phyloP scores from a whole-genome alignment of 352 stramenopile species.

The Pythium rhizo-oryzae region DNA sequence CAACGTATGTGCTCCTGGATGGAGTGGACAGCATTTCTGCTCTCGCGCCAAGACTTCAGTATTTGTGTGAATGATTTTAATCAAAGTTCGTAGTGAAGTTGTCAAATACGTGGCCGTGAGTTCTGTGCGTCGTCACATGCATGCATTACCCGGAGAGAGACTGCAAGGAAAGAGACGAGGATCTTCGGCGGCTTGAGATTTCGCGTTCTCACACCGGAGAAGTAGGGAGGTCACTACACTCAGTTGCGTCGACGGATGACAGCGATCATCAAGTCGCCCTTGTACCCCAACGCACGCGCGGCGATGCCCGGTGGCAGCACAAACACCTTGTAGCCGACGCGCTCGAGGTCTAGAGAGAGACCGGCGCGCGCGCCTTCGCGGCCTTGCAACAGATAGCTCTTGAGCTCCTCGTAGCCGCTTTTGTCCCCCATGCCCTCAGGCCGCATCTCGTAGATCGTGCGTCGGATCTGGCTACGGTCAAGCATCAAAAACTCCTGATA shows the following conservation, averaged over 20 bases:
- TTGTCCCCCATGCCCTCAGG: conserved; percentile 58
- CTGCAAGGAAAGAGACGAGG: no score
- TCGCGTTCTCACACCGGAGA: no score
- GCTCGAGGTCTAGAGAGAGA: conserved; percentile 59
- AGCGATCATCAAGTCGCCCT: conserved; percentile 64
- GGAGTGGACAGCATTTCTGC: no score
- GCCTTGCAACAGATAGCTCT: conserved; percentile 62
- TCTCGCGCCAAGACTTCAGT: no score
- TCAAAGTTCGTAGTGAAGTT: no score
- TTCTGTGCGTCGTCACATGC: no score
- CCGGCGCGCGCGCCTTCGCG: conserved; percentile 51
- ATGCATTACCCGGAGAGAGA: no score
- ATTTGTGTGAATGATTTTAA: no score
- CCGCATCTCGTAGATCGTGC: conserved; percentile 70
- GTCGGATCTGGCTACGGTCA: conserved; percentile 45
- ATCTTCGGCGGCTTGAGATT: no score
- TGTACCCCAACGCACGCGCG: conserved; percentile 72
- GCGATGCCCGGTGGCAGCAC: conserved; percentile 68
- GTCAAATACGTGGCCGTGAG: no score
- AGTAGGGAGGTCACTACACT: not conserved
- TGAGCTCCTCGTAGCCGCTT: conserved; percentile 63
- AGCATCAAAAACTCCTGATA: conserved; percentile 72
- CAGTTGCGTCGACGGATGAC: conserved; percentile 47
- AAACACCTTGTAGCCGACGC: conserved; percentile 74
- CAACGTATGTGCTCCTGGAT: not conserved